A percentile compares a stretch with the other conserved stretches of the same genome.
phyloP scores from a whole-genome alignment of 768 basidiomycete species.

The Suillus spraguei region DNA sequence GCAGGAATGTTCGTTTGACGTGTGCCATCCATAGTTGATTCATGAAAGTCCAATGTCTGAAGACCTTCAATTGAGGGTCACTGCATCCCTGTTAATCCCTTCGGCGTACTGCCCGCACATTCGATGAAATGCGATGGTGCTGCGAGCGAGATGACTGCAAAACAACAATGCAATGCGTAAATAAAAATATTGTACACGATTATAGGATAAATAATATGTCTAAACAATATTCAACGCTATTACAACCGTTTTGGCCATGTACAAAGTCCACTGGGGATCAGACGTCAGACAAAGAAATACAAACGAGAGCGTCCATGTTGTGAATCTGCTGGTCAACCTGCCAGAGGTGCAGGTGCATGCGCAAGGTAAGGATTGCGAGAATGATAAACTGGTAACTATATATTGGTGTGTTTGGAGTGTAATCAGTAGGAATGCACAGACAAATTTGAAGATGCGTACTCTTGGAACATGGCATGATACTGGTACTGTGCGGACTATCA shows the following conservation, averaged over 20 bases:
- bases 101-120: not conserved
- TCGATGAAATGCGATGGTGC: no score
- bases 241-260: no score
- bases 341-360: constrained; percentile 5
- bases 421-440: not conserved
- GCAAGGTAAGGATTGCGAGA: not conserved
- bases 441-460: not conserved
- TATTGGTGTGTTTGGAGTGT: not conserved
- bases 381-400: not conserved
- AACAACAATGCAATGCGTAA: no score
- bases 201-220: no score
- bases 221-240: no score
- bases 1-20: not conserved
- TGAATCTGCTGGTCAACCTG: not conserved
- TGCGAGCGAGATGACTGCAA: no score
- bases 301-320: not conserved
- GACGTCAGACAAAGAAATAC: not conserved
- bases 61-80: not conserved
- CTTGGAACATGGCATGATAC: constrained; percentile 1
- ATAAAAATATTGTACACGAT: no score
- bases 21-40: not conserved
- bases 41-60: not conserved
- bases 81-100: not conserved
- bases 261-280: not conserved
- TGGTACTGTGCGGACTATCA: not conserved